These are phyloP conservation scores for Talaromyces proteolyticus DNA, from an alignment of 495 filamentous ascomycete genomes.

Conservation along the genomic window DNA sequence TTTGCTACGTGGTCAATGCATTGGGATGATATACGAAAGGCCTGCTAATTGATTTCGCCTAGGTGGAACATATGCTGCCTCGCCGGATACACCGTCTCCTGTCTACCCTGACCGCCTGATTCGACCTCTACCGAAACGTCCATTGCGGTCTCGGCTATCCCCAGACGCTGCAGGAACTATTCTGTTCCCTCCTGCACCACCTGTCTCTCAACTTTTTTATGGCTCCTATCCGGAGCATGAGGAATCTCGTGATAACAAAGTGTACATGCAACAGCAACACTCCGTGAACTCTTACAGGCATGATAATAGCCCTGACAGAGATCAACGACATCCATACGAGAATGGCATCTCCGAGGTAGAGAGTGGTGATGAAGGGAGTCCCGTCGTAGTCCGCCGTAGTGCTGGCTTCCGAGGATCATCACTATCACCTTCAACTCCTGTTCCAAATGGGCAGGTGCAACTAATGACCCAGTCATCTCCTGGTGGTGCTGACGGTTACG, in stretches of 20 bases:
- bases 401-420: conserved; percentile 35
- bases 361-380: conserved; percentile 41
- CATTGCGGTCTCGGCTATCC: conserved; percentile 77
- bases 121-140: conserved; percentile 83
- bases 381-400: conserved; percentile 39
- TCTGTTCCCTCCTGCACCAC: conserved; percentile 67
- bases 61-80: conserved; percentile 49
- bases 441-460: conserved; percentile 18
- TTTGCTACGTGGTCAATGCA: too few relatives aligned
- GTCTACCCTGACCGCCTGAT: conserved; percentile 86
- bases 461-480: conserved; percentile 21
- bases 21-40: conserved; percentile 3
- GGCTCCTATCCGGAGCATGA: conserved; percentile 54
- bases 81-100: conserved; percentile 67
- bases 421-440: conserved; percentile 25
- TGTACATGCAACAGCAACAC: conserved; percentile 37
- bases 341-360: conserved; percentile 31
- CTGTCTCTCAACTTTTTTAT: conserved; percentile 65
- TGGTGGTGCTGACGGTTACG: conserved; percentile 73
- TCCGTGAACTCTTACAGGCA: conserved; percentile 24
- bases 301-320: conserved; percentile 44
- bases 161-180: conserved; percentile 79
- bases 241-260: conserved; percentile 37
- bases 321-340: conserved; percentile 30
- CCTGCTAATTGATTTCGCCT: conserved; percentile 34